Evolutionary conservation across 352 stramenopile genomes (phyloP), one percentile per base, ranked within the genome.

Genomic region (Nothophytophthora sp.): DNA sequence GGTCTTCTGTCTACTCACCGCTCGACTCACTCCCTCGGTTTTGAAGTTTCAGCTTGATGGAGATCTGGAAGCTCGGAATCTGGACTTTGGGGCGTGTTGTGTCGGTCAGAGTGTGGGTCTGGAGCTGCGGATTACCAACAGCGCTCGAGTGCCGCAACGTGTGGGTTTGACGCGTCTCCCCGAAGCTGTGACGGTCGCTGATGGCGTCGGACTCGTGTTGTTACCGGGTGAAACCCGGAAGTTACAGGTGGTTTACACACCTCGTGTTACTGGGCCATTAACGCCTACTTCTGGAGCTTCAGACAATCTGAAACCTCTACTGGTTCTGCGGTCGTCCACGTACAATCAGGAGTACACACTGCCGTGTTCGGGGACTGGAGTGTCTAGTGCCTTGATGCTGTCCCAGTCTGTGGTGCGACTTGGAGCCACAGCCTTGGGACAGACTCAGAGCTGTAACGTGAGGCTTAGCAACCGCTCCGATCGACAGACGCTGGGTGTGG

Each of bases 11-110:
- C 40, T 76, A 2, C 35, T 83, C 20, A 55, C 58, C 11, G 69
- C 66, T 2, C 69, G 63, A 19, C 30, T 80, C 6, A 74, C 69
- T 6, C 9, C 54, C 5, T 45, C 49, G 30, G 43, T 20, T 1
- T 43, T 66, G 3, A 18, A 48, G 2, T 37, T 66, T 1, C 9
- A 44, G 5, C 47, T n/a, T n/a, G n/a, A n/a, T n/a, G n/a, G n/a
- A n/a, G n/a, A n/a, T n/a, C 37, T 10, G 32, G 32, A 29, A 43
- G 12, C 16, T 34, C 25, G 1, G 38, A 61, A 23, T 15, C 27
- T 83, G 1, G 19, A 64, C n/a, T 83, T 83, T 44, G 72, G 69
- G 5, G 20, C 37, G 2, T 78, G 69, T 25, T 67, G 55, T 22
- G 45, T 83, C 12, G 72, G 72, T 4, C 59, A 83, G 18, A 72